Percentiles rank a stretch among this genome's conserved stretches.
Evolutionary conservation across 2,329 filamentous ascomycete genomes (phyloP).

Genomic region (Achaetomium macrosporum): DNA sequence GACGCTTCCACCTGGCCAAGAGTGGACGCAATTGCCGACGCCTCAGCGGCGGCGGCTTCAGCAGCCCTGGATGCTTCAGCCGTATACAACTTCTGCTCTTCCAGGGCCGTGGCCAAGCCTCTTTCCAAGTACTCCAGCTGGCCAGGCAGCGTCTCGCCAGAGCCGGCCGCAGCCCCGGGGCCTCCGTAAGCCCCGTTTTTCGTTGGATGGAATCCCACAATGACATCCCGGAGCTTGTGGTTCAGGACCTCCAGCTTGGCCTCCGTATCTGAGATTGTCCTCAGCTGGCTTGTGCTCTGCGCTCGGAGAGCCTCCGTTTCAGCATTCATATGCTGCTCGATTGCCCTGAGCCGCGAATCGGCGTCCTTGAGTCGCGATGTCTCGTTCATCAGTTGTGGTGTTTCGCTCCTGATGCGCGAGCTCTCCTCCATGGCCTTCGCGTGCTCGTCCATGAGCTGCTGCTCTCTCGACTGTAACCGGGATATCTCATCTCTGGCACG

Average conservation of each 20-base stretch:
- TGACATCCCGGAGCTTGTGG: slow-evolving; percentile 57
- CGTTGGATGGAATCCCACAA: slow-evolving; percentile 57
- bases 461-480: slow-evolving; percentile 6
- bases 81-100: slow-evolving; percentile 45
- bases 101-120: slow-evolving; percentile 54
- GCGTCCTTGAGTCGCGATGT: slow-evolving; percentile 10
- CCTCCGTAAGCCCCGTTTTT: slow-evolving; percentile 42
- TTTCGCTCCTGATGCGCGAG: slow-evolving; percentile 8
- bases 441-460: slow-evolving; percentile 12
- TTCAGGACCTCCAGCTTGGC: slow-evolving; percentile 63
- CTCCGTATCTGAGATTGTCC: slow-evolving; percentile 56
- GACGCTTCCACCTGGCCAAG: slow-evolving; percentile 15
- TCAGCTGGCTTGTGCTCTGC: slow-evolving; percentile 36
- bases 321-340: slow-evolving; percentile 30
- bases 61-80: slow-evolving; percentile 21
- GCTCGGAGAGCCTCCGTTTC: slow-evolving; percentile 35
- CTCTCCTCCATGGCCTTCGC: slow-evolving; percentile 9
- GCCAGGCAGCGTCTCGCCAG: slow-evolving; percentile 42
- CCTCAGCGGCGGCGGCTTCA: slow-evolving; percentile 12
- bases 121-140: slow-evolving; percentile 69
- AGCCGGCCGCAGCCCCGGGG: slow-evolving; percentile 34
- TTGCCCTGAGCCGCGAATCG: slow-evolving; percentile 26
- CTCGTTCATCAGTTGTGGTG: slow-evolving; percentile 8
- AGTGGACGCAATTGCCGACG: slow-evolving; percentile 3
- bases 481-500: slow-evolving; percentile 4